These are phyloP conservation scores for Metschnikowia reukaufii DNA, from an alignment of 805 yeast genomes.

Conservation along the genomic window DNA sequence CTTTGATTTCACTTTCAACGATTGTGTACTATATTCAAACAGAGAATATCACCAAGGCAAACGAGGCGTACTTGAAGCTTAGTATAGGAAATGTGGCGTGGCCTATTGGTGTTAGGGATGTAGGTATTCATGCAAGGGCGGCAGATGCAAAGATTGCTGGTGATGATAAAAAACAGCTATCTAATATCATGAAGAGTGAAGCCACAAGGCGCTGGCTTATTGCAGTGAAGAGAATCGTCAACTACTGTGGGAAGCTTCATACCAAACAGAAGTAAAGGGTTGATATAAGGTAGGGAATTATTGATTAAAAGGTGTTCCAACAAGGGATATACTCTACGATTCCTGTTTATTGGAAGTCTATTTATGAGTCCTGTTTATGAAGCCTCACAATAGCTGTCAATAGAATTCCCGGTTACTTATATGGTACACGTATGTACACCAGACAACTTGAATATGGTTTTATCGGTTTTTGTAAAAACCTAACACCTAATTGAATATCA, in stretches of 20 bases:
- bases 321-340: too few species aligned
- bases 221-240: slow-evolving; percentile 70
- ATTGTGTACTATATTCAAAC: slow-evolving; percentile 61
- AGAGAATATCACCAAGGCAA: slow-evolving; percentile 50
- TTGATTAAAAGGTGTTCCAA: too few species aligned
- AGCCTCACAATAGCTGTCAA: too few species aligned
- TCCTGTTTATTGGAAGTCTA: too few species aligned
- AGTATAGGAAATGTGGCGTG: slow-evolving; percentile 88
- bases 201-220: slow-evolving; percentile 74
- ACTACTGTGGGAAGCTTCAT: slow-evolving; percentile 14
- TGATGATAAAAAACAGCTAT: slow-evolving; percentile 39
- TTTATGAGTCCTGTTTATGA: too few species aligned
- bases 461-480: neutral
- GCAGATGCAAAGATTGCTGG: slow-evolving; percentile 60
- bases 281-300: too few species aligned
- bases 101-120: slow-evolving; percentile 84
- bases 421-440: too few species aligned
- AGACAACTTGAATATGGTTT: too few species aligned
- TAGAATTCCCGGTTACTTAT: too few species aligned
- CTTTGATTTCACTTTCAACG: slow-evolving; percentile 56
- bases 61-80: slow-evolving; percentile 68
- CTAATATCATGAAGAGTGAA: slow-evolving; percentile 81
- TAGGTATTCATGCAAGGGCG: slow-evolving; percentile 77
- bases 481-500: neutral
- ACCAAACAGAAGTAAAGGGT: neutral